These are phyloP conservation scores for Alternaria gansuensis DNA, from an alignment of 2,329 filamentous ascomycete genomes.

Conservation along the genomic window DNA sequence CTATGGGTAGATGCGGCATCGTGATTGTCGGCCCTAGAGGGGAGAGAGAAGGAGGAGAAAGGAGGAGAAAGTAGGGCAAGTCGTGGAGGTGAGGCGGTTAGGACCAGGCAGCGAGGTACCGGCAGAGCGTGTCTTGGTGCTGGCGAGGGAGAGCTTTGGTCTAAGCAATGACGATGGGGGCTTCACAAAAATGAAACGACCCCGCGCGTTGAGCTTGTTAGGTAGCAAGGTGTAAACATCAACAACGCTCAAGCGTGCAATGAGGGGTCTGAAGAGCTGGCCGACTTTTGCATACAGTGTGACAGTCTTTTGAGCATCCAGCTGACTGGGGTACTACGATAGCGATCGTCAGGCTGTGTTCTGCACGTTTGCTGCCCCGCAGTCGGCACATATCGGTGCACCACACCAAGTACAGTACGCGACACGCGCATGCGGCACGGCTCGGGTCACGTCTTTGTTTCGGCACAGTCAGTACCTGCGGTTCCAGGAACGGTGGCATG, in stretches of 20 bases:
- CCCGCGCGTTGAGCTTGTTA: conserved; percentile 31
- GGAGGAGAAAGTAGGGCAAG: background rate
- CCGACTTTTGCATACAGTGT: conserved; percentile 12
- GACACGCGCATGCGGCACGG: conserved; percentile 24
- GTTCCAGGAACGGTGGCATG: conserved; percentile 11
- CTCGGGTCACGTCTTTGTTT: conserved; percentile 18
- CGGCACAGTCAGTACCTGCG: background rate
- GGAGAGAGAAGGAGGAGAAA: background rate
- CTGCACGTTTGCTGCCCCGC: conserved; percentile 19
- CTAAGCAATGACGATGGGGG: conserved; percentile 38
- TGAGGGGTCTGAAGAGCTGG: background rate
- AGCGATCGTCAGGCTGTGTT: conserved; percentile 14
- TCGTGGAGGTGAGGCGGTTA: background rate
- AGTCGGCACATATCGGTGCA: conserved; percentile 15
- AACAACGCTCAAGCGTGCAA: conserved; percentile 6
- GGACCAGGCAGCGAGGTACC: conserved; percentile 22
- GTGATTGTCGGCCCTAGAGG: conserved; percentile 9
- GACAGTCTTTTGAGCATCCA: conserved; percentile 12
- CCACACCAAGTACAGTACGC: conserved; percentile 17
- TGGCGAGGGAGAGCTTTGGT: conserved; percentile 29
- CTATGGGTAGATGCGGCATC: conserved; percentile 51
- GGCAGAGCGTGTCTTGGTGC: conserved; percentile 27
- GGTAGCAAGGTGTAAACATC: conserved; percentile 18
- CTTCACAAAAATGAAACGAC: conserved; percentile 35
- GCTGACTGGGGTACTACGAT: conserved; percentile 15